These are phyloP conservation scores for Zoysia matrella DNA, from an alignment of 202 grass and related monocot species.

Conservation along the genomic window DNA sequence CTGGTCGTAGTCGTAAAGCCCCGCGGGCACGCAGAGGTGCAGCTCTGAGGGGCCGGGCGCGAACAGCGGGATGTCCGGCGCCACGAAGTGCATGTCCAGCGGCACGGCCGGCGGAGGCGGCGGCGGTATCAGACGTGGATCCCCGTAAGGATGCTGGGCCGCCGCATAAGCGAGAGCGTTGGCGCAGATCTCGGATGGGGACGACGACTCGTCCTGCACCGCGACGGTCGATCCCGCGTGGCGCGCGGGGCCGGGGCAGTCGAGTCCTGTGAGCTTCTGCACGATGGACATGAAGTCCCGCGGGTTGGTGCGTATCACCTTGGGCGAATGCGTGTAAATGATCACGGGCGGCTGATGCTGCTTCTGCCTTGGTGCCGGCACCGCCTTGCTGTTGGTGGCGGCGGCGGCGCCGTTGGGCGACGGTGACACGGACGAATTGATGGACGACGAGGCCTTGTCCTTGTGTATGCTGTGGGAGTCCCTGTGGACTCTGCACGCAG, in stretches of 20 bases:
- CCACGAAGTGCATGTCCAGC: conserved; percentile 42
- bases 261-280: conserved; percentile 71
- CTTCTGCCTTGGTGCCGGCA: neutral
- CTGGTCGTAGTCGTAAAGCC: conserved; percentile 45
- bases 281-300: conserved; percentile 78
- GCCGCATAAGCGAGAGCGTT: conserved; percentile 6
- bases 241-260: neutral
- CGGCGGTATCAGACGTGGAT: conserved; percentile 43
- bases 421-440: conserved; percentile 42
- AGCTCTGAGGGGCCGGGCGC: conserved; percentile 27
- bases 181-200: conserved; percentile 54
- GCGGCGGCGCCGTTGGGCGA: conserved; percentile 9
- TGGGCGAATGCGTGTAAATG: conserved; percentile 69
- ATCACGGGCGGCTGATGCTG: conserved; percentile 44
- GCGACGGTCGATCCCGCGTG: neutral
- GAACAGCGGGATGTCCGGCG: conserved; percentile 61
- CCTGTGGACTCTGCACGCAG: conserved; percentile 52
- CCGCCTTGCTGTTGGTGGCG: neutral
- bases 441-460: conserved; percentile 28
- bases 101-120: neutral
- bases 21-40: conserved; percentile 43
- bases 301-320: conserved; percentile 63
- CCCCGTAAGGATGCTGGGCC: conserved; percentile 30
- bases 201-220: conserved; percentile 45
- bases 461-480: conserved; percentile 65